Conservation (phyloP, 2,329 filamentous ascomycete genomes). For the Diaporthe helianthi region DNA sequence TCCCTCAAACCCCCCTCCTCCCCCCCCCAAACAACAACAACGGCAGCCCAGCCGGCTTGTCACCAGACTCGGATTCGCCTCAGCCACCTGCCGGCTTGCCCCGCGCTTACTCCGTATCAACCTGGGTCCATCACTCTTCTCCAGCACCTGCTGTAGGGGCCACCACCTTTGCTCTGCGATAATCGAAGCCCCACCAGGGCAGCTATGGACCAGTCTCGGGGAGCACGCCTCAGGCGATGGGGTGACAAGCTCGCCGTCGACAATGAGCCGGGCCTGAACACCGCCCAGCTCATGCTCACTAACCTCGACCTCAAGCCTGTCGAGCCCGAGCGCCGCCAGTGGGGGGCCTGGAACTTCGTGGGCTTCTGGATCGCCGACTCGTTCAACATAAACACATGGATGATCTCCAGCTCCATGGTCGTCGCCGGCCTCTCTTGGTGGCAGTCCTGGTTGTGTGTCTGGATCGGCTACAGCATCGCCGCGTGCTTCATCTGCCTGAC, state of each 20-base stretch:
- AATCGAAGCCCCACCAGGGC: slow-evolving; percentile 21
- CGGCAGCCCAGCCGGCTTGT: background rate
- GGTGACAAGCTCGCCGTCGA: slow-evolving; percentile 73
- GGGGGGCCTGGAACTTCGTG: slow-evolving; percentile 88
- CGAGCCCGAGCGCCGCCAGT: slow-evolving; percentile 79
- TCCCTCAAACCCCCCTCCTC: too few species aligned
- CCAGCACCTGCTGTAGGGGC: background rate
- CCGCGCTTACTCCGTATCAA: background rate
- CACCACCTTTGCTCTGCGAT: background rate
- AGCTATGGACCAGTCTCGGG: slow-evolving; percentile 45
- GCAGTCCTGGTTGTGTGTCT: slow-evolving; percentile 90
- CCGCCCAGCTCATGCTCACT: slow-evolving; percentile 83
- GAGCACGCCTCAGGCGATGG: slow-evolving; percentile 50
- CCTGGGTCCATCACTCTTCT: slow-evolving; percentile 25
- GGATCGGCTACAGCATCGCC: slow-evolving; percentile 83
- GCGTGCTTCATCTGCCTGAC: slow-evolving; percentile 78
- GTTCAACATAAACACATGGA: slow-evolving; percentile 93
- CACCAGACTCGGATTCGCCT: background rate
- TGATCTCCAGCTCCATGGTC: slow-evolving; percentile 88
- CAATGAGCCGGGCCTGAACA: slow-evolving; percentile 77
- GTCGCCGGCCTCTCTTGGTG: slow-evolving; percentile 83
- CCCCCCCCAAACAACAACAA: background rate
- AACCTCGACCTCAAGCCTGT: slow-evolving; percentile 86
- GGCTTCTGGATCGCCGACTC: slow-evolving; percentile 87
- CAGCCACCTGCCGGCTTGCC: background rate